Percentiles rank a stretch among this genome's conserved stretches.
phyloP scores from a whole-genome alignment of 1,139 yeast species.

The Groenewaldozyma auringiensis region DNA sequence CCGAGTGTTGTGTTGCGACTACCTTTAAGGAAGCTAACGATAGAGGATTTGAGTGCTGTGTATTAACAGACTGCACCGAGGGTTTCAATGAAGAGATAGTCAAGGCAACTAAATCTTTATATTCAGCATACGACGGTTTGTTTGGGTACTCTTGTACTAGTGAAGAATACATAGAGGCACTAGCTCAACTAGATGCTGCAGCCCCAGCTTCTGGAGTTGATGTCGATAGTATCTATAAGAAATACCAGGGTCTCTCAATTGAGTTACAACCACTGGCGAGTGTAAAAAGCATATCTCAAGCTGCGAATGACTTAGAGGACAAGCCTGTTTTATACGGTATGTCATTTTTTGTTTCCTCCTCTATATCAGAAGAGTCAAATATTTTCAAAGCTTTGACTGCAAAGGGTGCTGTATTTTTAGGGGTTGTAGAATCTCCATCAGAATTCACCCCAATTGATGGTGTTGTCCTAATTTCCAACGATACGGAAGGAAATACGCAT shows the following conservation, averaged over 20 bases:
- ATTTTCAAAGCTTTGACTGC: constrained; percentile 3
- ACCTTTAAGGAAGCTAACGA: constrained; percentile 29
- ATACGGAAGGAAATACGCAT: constrained; percentile 9
- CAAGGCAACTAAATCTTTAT: constrained; percentile 19
- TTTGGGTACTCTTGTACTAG: constrained; percentile 21
- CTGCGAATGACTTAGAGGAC: not conserved
- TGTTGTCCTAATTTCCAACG: constrained; percentile 8
- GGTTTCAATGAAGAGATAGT: constrained; percentile 25
- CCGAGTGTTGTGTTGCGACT: constrained; percentile 29
- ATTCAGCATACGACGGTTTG: constrained; percentile 27
- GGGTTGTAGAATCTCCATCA: not conserved
- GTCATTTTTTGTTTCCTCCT: constrained; percentile 8
- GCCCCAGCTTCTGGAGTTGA: constrained; percentile 3
- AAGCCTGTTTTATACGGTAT: constrained; percentile 10
- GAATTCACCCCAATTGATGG: not conserved
- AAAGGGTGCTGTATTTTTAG: constrained; percentile 12
- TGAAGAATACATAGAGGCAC: constrained; percentile 7
- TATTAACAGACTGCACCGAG: constrained; percentile 25
- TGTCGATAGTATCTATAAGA: not conserved
- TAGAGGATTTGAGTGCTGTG: constrained; percentile 28
- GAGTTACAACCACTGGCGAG: not conserved
- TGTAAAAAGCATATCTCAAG: not conserved
- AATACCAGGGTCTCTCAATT: not conserved
- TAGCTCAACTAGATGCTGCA: constrained; percentile 5
- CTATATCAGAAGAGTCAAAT: constrained; percentile 6